Conservation (phyloP, 257 asterid genomes). For the Echium plantagineum region DNA sequence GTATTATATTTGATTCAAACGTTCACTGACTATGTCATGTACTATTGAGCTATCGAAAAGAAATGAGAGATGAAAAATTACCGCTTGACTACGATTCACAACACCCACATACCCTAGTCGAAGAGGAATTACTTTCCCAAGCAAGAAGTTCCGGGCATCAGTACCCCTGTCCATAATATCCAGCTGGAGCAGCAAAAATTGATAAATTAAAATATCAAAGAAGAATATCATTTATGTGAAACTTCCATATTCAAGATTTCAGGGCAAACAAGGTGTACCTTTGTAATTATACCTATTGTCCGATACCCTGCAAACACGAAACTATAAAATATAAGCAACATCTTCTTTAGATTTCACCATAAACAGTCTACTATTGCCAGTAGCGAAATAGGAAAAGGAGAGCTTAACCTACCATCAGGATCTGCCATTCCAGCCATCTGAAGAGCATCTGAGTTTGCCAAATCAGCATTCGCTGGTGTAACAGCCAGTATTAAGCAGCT, state of each 20-base stretch:
- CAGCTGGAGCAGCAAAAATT: slow-evolving; percentile 29
- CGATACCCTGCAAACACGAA: slow-evolving; percentile 41
- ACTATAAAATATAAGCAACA: not conserved
- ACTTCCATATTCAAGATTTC: not conserved
- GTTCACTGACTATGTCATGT: too few species aligned
- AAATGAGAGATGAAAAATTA: slow-evolving; percentile 10
- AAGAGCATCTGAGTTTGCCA: slow-evolving; percentile 81
- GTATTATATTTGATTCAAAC: too few species aligned
- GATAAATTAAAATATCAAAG: not conserved
- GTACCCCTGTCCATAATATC: slow-evolving; percentile 90
- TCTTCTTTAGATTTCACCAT: not conserved
- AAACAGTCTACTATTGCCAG: not conserved
- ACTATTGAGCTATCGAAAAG: too few species aligned
- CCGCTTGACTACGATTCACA: slow-evolving; percentile 83
- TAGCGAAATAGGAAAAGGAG: not conserved
- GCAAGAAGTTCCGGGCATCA: slow-evolving; percentile 66
- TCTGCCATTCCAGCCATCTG: slow-evolving; percentile 79
- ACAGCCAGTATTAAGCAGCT: slow-evolving; percentile 71
- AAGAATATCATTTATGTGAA: slow-evolving; percentile 1
- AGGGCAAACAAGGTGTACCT: slow-evolving; percentile 22
- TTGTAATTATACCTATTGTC: slow-evolving; percentile 72
- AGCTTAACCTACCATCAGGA: slow-evolving; percentile 45
- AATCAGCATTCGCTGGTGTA: slow-evolving; percentile 78
- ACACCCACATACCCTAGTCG: slow-evolving; percentile 73
- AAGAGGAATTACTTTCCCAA: slow-evolving; percentile 76